phyloP scores from a whole-genome alignment of 148 eudicot genomes.

The Silene conica region DNA sequence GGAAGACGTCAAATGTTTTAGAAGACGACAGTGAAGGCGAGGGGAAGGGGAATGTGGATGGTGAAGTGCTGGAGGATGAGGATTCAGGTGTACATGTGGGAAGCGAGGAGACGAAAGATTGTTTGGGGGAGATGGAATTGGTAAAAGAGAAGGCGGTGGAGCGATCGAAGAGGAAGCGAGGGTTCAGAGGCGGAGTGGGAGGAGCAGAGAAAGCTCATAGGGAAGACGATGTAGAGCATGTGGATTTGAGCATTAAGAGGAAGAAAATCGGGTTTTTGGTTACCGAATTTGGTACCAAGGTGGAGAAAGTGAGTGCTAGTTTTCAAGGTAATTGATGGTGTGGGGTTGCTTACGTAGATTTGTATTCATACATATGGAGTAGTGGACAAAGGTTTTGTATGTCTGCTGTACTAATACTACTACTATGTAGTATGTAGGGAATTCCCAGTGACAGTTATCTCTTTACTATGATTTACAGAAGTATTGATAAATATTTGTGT shows the following conservation, averaged over 20 bases:
- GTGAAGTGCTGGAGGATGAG: constrained; percentile 20
- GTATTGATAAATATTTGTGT: neutral
- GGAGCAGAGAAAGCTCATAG: neutral
- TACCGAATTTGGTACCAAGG: constrained; percentile 29
- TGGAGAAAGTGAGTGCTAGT: constrained; percentile 25
- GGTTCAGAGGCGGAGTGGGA: constrained; percentile 16
- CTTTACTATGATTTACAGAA: neutral
- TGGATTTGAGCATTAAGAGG: constrained; percentile 36
- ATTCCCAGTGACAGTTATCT: neutral
- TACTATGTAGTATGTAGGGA: neutral
- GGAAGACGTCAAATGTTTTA: constrained; percentile 43
- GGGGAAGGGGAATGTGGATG: neutral
- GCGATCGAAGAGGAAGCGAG: constrained; percentile 19
- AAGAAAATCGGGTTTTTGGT: constrained; percentile 26
- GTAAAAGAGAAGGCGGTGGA: constrained; percentile 24
- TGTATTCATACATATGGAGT: neutral
- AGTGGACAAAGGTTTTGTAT: neutral
- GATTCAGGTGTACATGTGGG: constrained; percentile 51
- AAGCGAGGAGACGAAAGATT: constrained; percentile 3
- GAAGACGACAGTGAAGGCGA: constrained; percentile 46
- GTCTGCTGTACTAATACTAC: neutral
- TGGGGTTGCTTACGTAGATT: neutral
- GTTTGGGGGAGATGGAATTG: constrained; percentile 18
- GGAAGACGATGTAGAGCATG: constrained; percentile 23
- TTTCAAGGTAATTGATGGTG: constrained; percentile 40